phyloP scores from a whole-genome alignment of 1,139 yeast genomes.

The Suhomyces choctaworum region DNA sequence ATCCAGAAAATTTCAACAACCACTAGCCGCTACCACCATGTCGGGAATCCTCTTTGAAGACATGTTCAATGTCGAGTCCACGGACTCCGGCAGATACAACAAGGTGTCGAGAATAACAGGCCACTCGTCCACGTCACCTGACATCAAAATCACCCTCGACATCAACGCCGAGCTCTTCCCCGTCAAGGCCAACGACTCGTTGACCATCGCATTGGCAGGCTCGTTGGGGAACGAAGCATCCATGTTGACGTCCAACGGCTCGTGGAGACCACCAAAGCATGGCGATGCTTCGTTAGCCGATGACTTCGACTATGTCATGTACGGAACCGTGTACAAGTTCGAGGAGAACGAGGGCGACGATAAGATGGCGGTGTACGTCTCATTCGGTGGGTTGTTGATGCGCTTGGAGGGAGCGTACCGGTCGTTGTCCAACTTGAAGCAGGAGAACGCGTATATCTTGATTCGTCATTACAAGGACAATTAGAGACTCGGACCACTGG shows the following conservation, averaged over 20 bases:
- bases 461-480: conserved; percentile 68
- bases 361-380: conserved; percentile 81
- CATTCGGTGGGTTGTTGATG: conserved; percentile 93
- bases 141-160: conserved; percentile 84
- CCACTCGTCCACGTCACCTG: conserved; percentile 78
- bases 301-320: conserved; percentile 97
- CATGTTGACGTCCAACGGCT: conserved; percentile 59
- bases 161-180: conserved; percentile 93
- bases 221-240: conserved; percentile 63
- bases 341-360: conserved; percentile 81
- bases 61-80: conserved; percentile 81
- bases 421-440: conserved; percentile 83
- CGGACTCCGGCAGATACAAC: conserved; percentile 89
- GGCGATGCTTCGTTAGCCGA: conserved; percentile 88
- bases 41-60: conserved; percentile 90
- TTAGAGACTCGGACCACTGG: no score
- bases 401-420: conserved; percentile 95
- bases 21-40: conserved; percentile 39
- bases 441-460: conserved; percentile 88
- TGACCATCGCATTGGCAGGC: conserved; percentile 87
- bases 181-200: conserved; percentile 70
- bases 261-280: conserved; percentile 91
- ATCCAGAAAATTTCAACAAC: conserved; percentile 7
- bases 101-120: conserved; percentile 90
- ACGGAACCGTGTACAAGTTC: conserved; percentile 96